phyloP scores from a whole-genome alignment of 495 filamentous ascomycete genomes.

The Penicillium waksmanii region DNA sequence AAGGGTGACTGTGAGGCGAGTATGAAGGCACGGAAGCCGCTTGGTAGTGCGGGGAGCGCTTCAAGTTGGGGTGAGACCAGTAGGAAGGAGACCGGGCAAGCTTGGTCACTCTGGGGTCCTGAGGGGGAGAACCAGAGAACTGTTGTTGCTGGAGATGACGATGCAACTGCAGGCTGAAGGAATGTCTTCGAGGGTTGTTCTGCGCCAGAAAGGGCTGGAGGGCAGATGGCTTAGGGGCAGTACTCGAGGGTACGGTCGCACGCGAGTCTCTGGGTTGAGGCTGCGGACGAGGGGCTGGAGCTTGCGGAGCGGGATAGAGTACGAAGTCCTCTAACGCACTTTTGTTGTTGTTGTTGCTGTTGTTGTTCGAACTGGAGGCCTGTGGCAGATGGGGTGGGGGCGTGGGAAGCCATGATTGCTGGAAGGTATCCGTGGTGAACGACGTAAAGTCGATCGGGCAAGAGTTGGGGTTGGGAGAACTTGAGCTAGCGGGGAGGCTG shows the following conservation, averaged over 20 bases:
- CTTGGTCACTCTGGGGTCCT: conserved; percentile 44
- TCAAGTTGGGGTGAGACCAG: conserved; percentile 48
- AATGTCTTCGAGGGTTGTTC: conserved; percentile 40
- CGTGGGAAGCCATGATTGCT: conserved; percentile 66
- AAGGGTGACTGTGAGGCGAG: conserved; percentile 52
- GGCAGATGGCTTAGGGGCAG: conserved; percentile 43
- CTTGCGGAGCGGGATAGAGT: conserved; percentile 42
- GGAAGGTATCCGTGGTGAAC: conserved; percentile 67
- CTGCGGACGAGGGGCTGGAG: conserved; percentile 32
- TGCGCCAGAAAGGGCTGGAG: conserved; percentile 40
- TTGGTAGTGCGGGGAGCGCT: conserved; percentile 36
- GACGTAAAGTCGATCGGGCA: conserved; percentile 58
- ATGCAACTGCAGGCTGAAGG: conserved; percentile 42
- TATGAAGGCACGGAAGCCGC: conserved; percentile 42
- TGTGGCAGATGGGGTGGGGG: conserved; percentile 50
- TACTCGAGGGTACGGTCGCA: conserved; percentile 41
- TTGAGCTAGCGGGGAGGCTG: conserved; percentile 56
- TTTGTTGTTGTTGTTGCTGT: conserved; percentile 46
- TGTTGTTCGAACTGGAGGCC: conserved; percentile 51
- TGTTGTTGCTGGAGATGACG: conserved; percentile 43
- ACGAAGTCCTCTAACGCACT: conserved; percentile 52
- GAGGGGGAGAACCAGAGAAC: conserved; percentile 39
- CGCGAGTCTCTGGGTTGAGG: conserved; percentile 40
- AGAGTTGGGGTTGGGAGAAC: conserved; percentile 50
- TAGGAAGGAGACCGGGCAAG: conserved; percentile 47